phyloP scores from a whole-genome alignment of 2,329 filamentous ascomycete genomes.

The Pyrenophora graminea region DNA sequence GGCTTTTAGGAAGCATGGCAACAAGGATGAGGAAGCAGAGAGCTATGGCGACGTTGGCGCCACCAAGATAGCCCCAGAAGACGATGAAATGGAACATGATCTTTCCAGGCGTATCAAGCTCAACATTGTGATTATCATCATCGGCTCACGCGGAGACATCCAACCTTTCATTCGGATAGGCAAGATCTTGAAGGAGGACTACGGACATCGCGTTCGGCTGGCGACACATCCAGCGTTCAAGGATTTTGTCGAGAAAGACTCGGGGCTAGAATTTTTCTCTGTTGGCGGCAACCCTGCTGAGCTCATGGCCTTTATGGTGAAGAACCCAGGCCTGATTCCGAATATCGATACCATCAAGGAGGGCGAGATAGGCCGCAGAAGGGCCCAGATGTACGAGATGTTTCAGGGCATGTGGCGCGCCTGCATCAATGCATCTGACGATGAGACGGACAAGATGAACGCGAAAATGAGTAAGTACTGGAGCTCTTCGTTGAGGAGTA shows the following conservation, averaged over 20 bases:
- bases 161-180: conserved; percentile 80
- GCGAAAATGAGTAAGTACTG: conserved; percentile 59
- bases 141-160: conserved; percentile 77
- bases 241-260: conserved; percentile 74
- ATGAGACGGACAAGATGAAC: conserved; percentile 63
- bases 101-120: conserved; percentile 54
- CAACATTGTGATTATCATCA: conserved; percentile 84
- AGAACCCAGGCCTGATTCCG: conserved; percentile 78
- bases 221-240: conserved; percentile 79
- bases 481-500: too few relatives aligned
- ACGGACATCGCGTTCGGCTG: conserved; percentile 75
- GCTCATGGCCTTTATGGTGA: conserved; percentile 88
- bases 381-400: conserved; percentile 77
- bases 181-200: conserved; percentile 70
- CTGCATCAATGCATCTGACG: conserved; percentile 74
- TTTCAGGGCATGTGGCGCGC: conserved; percentile 82
- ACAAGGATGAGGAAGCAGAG: conserved; percentile 39
- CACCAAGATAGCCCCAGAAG: conserved; percentile 37
- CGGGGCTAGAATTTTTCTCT: conserved; percentile 76
- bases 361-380: conserved; percentile 70
- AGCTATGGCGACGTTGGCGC: conserved; percentile 13
- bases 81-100: conserved; percentile 42
- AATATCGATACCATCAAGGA: conserved; percentile 71
- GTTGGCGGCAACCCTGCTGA: conserved; percentile 79
- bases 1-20: conserved; percentile 62